phyloP scores from a whole-genome alignment of 352 stramenopile species.

The Globisporangium okanoganense region DNA sequence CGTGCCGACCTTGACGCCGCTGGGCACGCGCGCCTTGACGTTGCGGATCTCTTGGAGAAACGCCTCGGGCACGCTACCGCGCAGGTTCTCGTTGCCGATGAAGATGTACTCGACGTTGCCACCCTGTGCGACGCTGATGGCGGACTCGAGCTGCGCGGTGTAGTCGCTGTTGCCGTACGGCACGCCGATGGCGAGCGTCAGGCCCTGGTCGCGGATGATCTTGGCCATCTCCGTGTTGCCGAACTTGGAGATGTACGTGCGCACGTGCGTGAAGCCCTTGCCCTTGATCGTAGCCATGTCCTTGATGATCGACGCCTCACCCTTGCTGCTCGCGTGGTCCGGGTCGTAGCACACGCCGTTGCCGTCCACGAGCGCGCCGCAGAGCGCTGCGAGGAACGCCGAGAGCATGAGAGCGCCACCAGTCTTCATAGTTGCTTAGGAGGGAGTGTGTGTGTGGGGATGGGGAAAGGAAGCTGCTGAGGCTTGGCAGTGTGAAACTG shows the following conservation, averaged over 20 bases:
- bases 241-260: slow-evolving; percentile 70
- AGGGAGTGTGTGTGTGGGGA: neutral
- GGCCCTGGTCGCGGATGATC: slow-evolving; percentile 46
- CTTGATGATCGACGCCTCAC: slow-evolving; percentile 23
- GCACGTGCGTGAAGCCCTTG: slow-evolving; percentile 56
- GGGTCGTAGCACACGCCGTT: slow-evolving; percentile 76
- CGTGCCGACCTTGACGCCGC: slow-evolving; percentile 52
- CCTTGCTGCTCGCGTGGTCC: slow-evolving; percentile 38
- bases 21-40: slow-evolving; percentile 44
- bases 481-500: neutral
- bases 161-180: slow-evolving; percentile 54
- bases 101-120: slow-evolving; percentile 57
- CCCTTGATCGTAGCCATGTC: slow-evolving; percentile 52
- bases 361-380: slow-evolving; percentile 33
- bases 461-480: neutral
- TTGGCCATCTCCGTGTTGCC: slow-evolving; percentile 46
- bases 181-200: slow-evolving; percentile 49
- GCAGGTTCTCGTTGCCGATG: slow-evolving; percentile 73
- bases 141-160: slow-evolving; percentile 35
- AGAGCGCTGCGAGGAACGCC: slow-evolving; percentile 23
- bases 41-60: slow-evolving; percentile 48
- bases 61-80: slow-evolving; percentile 25
- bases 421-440: slow-evolving; percentile 10
- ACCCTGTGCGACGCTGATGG: slow-evolving; percentile 38
- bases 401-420: slow-evolving; percentile 14